A percentile compares a stretch with the other conserved stretches of the same genome.
phyloP scores from a whole-genome alignment of 768 basidiomycete species.

The Leccinum pellstonianum region DNA sequence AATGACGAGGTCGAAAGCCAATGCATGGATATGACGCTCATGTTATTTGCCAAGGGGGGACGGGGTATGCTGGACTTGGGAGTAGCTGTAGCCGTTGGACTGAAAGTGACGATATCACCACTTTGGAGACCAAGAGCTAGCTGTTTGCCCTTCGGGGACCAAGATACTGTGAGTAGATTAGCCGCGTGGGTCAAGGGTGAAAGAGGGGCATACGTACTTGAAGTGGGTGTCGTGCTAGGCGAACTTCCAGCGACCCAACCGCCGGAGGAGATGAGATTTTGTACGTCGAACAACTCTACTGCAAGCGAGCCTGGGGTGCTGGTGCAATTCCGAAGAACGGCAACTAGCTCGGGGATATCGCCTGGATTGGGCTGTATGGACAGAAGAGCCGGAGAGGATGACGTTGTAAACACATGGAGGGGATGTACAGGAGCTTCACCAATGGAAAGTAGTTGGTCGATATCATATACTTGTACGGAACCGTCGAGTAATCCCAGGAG shows the following conservation, averaged over 20 bases:
- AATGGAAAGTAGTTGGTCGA: constrained; percentile 47
- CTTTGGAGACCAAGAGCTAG: constrained; percentile 70
- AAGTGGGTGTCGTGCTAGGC: constrained; percentile 51
- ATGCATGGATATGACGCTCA: constrained; percentile 49
- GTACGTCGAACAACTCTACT: constrained; percentile 62
- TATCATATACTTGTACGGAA: constrained; percentile 59
- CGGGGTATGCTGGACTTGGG: constrained; percentile 55
- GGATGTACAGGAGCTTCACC: constrained; percentile 45
- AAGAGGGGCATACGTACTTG: constrained; percentile 45
- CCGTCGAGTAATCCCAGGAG: constrained; percentile 60
- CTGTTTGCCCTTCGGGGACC: constrained; percentile 88
- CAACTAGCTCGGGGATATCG: constrained; percentile 53
- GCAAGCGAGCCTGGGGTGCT: constrained; percentile 36
- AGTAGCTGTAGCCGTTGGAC: constrained; percentile 50
- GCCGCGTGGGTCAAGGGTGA: neutral
- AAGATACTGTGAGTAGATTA: constrained; percentile 53
- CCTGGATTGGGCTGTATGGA: constrained; percentile 69
- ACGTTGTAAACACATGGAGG: constrained; percentile 45
- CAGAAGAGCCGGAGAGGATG: constrained; percentile 44
- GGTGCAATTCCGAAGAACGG: constrained; percentile 48
- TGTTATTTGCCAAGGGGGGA: constrained; percentile 51
- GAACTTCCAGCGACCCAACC: constrained; percentile 55
- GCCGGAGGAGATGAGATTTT: constrained; percentile 43
- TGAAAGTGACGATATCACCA: constrained; percentile 71
- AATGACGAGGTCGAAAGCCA: constrained; percentile 76